Conservation (phyloP, 1,284 basidiomycete genomes). For the Heterobasidion irregulare region DNA sequence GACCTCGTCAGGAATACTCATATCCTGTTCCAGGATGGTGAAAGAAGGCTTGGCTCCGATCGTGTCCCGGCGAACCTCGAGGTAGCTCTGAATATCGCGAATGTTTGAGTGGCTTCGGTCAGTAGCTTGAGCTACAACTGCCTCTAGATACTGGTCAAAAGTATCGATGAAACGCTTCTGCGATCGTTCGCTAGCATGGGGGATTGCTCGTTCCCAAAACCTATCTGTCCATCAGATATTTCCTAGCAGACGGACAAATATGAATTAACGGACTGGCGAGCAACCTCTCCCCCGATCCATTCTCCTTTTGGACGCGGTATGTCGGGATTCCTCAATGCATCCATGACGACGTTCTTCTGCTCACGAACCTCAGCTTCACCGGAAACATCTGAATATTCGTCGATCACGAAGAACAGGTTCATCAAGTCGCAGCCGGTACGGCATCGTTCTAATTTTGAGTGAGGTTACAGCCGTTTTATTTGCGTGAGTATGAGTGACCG, state of each 20-base stretch:
- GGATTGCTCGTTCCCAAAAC: conserved; percentile 26
- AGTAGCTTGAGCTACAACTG: conserved; percentile 30
- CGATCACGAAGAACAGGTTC: conserved; percentile 23
- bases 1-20: conserved; percentile 30
- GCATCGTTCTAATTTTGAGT: neutral
- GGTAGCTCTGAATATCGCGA: conserved; percentile 27
- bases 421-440: conserved; percentile 18
- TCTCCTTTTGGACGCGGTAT: conserved; percentile 14
- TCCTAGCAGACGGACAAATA: conserved; percentile 6
- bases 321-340: conserved; percentile 15
- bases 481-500: neutral
- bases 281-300: conserved; percentile 10
- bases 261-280: conserved; percentile 12
- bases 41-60: conserved; percentile 32
- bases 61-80: conserved; percentile 27
- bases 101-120: conserved; percentile 23
- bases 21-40: conserved; percentile 23
- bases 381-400: conserved; percentile 23
- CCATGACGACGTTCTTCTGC: conserved; percentile 18
- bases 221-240: conserved; percentile 13
- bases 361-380: conserved; percentile 3
- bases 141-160: conserved; percentile 27
- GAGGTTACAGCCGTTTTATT: neutral
- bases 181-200: conserved; percentile 21
- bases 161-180: conserved; percentile 27